Base-by-base conservation (phyloP, 2,329 filamentous ascomycete species). In the Fusarium sambucinum region DNA sequence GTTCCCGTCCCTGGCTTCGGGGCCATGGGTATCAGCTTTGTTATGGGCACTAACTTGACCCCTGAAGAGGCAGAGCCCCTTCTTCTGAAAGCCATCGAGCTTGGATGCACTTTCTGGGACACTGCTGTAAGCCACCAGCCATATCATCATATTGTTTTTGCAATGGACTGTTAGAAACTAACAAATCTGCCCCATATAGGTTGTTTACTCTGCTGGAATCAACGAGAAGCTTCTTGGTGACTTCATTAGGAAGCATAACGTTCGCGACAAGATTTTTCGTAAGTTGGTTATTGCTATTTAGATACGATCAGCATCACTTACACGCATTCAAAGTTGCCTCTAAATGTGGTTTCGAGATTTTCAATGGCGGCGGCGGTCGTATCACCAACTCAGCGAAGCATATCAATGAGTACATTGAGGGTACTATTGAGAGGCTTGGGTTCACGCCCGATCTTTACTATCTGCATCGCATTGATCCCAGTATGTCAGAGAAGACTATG, bases 221-320 rank as follows among this genome's bases (percentile, higher is more conserved):
- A 59, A 59, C 6, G 56, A 59, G 17, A 48, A 47, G 52, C 52
- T 59, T 23, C 16, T 59, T 13, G 56, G 56, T 2, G 56, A 59
- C 2, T 59, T 59, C n/a, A 59, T 57, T 35, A 40, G 53, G 3
- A 59, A 59, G 16, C 56, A 59, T 2, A 29, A 59, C 13, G 35
- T 47, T 2, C 56, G 56, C 19, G 41, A 59, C 1, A 59, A 57
- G 11, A 16, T 59, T 1, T 59, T 59, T 21, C 47, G 56, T 59
- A 25, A n/a, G n/a, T n/a, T n/a, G n/a, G n/a, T n/a, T n/a, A n/a
- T n/a, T n/a, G n/a, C n/a, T n/a, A n/a, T n/a, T n/a, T n/a, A n/a
- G n/a, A n/a, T n/a, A n/a, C n/a, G n/a, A n/a, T n/a, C n/a, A n/a
- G n/a, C n/a, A n/a, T n/a, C n/a, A n/a, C n/a, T n/a, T n/a, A n/a